Evolutionary conservation across 2,329 filamentous ascomycete genomes (phyloP).

Genomic region (Aspergillus neotritici): DNA sequence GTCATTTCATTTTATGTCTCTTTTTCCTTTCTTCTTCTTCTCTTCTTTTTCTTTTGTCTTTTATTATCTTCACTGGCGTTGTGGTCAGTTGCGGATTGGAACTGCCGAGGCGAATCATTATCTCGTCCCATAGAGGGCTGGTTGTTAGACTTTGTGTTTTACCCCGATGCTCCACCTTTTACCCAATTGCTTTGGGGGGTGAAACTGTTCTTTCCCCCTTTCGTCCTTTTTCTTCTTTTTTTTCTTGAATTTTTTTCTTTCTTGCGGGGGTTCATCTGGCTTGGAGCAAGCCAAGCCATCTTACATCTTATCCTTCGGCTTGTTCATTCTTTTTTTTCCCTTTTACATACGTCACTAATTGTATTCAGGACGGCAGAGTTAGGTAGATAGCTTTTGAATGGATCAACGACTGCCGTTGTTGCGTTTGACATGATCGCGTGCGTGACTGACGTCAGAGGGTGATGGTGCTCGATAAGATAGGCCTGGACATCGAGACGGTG

Average conservation of each 20-base stretch:
- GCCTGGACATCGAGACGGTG: too few relatives aligned
- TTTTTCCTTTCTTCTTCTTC: background rate
- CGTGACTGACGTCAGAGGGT: too few relatives aligned
- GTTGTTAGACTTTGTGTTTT: conserved; percentile 10
- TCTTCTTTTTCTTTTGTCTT: background rate
- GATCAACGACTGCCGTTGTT: background rate
- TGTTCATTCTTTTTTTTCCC: conserved; percentile 7
- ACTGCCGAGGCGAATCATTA: conserved; percentile 9
- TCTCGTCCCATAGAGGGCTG: conserved; percentile 8
- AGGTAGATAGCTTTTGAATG: conserved; percentile 17
- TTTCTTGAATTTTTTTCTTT: conserved; percentile 1
- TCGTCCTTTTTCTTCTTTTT: conserved; percentile 5
- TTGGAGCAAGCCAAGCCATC: background rate
- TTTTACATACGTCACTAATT: conserved; percentile 7
- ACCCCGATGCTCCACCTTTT: too few relatives aligned
- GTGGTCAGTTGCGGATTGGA: conserved; percentile 9
- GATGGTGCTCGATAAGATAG: too few relatives aligned
- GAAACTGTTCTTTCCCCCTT: background rate
- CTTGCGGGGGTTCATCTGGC: conserved; percentile 1
- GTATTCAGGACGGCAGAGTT: conserved; percentile 3
- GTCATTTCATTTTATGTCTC: background rate
- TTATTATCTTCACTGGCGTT: conserved; percentile 14
- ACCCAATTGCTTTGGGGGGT: too few relatives aligned
- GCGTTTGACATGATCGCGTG: too few relatives aligned
- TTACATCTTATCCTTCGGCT: conserved; percentile 1